These are phyloP conservation scores for Rhynchospora tenuis DNA, from an alignment of 176 grass and related monocot species.

Conservation along the genomic window DNA sequence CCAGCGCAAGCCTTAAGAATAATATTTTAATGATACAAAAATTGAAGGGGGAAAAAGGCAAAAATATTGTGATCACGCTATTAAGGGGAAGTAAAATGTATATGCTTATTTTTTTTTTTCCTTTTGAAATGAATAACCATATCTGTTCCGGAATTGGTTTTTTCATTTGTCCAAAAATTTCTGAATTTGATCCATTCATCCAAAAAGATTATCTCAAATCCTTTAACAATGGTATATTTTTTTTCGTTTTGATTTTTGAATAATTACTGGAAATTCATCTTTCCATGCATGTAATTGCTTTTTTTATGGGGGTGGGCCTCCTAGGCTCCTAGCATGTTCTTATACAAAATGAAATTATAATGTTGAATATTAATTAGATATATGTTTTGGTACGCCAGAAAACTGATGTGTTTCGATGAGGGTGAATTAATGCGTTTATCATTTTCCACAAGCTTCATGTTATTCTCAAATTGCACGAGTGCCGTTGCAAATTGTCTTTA, in stretches of 20 bases:
- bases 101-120: no score
- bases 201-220: not conserved
- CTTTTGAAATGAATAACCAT: no score
- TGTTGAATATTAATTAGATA: not conserved
- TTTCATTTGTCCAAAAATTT: not conserved
- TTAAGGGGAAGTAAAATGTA: no score
- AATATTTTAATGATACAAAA: not conserved
- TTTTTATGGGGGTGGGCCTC: not conserved
- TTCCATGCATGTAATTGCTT: not conserved
- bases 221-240: not conserved
- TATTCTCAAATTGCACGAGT: not conserved
- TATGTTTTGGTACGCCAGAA: not conserved
- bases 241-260: not conserved
- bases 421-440: not conserved
- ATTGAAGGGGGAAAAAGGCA: not conserved
- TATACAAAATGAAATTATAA: not conserved
- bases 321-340: not conserved
- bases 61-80: no score
- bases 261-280: not conserved
- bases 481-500: not conserved
- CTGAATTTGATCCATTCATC: not conserved
- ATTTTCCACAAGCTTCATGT: not conserved
- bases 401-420: not conserved
- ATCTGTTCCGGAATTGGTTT: not conserved
- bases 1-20: not conserved